Conservation (phyloP, 805 yeast genomes). For the Lipomyces starkeyi region DNA sequence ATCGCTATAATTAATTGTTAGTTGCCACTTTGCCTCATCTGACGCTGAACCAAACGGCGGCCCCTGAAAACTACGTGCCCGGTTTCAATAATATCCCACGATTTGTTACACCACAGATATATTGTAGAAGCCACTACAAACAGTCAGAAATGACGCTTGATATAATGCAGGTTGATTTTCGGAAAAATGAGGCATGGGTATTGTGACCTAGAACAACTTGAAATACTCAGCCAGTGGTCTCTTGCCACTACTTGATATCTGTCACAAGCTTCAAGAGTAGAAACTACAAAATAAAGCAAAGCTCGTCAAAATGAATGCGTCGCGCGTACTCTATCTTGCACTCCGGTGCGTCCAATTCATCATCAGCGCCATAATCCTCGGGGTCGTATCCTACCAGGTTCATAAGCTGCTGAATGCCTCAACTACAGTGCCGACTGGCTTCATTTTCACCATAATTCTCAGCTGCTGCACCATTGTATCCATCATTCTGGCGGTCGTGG, state of each 20-base stretch:
- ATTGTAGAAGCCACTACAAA: background rate
- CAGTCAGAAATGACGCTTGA: no score
- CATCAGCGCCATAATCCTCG: constrained; percentile 19
- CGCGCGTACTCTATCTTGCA: background rate
- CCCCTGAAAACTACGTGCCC: background rate
- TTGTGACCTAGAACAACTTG: background rate
- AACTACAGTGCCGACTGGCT: constrained; percentile 14
- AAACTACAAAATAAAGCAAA: background rate
- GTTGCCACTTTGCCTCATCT: background rate
- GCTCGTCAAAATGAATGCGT: constrained; percentile 6
- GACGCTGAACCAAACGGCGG: background rate
- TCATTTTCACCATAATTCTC: constrained; percentile 11
- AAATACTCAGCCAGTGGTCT: background rate
- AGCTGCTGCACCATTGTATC: constrained; percentile 22
- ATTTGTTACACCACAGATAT: background rate
- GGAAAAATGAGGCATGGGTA: background rate
- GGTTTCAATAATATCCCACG: background rate
- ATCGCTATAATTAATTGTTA: no score
- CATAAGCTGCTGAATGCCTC: background rate
- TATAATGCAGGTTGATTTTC: no score
- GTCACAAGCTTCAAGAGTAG: background rate
- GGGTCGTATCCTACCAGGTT: constrained; percentile 26
- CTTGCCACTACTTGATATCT: no score
- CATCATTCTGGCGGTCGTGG: constrained; percentile 6
- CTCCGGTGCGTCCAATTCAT: constrained; percentile 23